Evolutionary conservation across 371 early-diverging fungal genomes (phyloP).

Genomic region (Mucor irregularis): DNA sequence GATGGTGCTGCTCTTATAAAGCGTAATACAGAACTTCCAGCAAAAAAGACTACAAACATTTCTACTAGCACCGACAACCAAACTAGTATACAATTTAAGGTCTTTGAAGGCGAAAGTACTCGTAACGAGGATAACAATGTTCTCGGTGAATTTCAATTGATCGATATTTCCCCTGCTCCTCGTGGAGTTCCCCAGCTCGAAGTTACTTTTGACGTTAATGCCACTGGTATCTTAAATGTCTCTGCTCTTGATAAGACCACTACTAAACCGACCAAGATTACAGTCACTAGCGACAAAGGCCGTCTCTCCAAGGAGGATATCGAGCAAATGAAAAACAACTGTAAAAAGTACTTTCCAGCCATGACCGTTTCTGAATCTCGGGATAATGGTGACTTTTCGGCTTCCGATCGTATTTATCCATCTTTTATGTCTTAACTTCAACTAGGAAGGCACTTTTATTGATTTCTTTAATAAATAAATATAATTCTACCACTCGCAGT

Average conservation of each 20-base stretch:
- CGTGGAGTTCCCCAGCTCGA: slow-evolving; percentile 92
- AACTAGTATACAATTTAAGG: slow-evolving; percentile 87
- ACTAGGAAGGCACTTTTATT: too few species aligned
- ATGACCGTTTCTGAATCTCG: too few species aligned
- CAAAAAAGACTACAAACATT: slow-evolving; percentile 85
- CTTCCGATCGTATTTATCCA: too few species aligned
- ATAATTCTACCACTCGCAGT: too few species aligned
- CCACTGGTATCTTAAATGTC: slow-evolving; percentile 94
- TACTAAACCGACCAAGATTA: slow-evolving; percentile 80
- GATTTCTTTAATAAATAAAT: too few species aligned
- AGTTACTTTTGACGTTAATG: slow-evolving; percentile 93
- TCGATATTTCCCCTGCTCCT: slow-evolving; percentile 88
- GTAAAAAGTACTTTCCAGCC: slow-evolving; percentile 87
- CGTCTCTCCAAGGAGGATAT: slow-evolving; percentile 90
- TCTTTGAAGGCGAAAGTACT: slow-evolving; percentile 93
- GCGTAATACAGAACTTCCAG: slow-evolving; percentile 89
- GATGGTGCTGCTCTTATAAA: slow-evolving; percentile 79
- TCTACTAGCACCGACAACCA: slow-evolving; percentile 85
- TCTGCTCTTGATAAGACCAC: slow-evolving; percentile 91
- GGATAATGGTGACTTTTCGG: too few species aligned
- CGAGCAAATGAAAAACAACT: slow-evolving; percentile 87
- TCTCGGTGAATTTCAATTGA: slow-evolving; percentile 89
- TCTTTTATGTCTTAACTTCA: too few species aligned
- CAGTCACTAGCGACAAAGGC: slow-evolving; percentile 92
- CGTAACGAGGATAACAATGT: slow-evolving; percentile 92